Evolutionary conservation across 441 rosid genomes (phyloP).

Genomic region (Syzygium syzygioides): DNA sequence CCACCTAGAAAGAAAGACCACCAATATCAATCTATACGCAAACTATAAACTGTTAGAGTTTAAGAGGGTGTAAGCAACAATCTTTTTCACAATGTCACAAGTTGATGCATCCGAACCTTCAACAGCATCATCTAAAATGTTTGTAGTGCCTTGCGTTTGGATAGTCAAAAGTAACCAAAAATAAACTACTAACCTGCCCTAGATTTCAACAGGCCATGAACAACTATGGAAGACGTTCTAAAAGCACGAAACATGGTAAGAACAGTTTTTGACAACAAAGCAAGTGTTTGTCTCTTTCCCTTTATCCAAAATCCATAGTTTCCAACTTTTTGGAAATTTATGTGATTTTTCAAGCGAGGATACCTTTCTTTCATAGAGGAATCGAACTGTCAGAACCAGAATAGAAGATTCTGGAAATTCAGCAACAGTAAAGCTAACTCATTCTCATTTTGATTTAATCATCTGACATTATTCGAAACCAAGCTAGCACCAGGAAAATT

Average conservation of each 20-base stretch:
- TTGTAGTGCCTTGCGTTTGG: background rate
- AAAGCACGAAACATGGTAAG: background rate
- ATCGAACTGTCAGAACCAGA: background rate
- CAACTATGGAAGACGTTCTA: background rate
- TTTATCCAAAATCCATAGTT: background rate
- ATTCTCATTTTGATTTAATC: background rate
- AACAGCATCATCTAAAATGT: background rate
- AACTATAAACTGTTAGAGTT: background rate
- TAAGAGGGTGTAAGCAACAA: background rate
- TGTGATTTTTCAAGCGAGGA: background rate
- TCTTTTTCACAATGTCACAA: background rate
- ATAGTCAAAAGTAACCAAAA: background rate
- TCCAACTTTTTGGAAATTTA: background rate
- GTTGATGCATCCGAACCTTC: background rate
- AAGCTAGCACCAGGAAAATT: background rate
- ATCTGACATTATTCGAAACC: background rate
- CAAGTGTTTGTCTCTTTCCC: background rate
- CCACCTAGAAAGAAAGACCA: background rate
- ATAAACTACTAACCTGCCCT: background rate
- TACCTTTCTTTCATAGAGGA: background rate
- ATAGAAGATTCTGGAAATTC: background rate
- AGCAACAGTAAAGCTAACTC: background rate
- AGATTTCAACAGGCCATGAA: background rate
- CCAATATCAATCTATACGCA: background rate
- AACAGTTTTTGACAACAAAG: background rate